A percentile compares a stretch with the other conserved stretches of the same genome.
Conservation (phyloP, 306 rosid genomes). For the Rosa chinensis region DNA sequence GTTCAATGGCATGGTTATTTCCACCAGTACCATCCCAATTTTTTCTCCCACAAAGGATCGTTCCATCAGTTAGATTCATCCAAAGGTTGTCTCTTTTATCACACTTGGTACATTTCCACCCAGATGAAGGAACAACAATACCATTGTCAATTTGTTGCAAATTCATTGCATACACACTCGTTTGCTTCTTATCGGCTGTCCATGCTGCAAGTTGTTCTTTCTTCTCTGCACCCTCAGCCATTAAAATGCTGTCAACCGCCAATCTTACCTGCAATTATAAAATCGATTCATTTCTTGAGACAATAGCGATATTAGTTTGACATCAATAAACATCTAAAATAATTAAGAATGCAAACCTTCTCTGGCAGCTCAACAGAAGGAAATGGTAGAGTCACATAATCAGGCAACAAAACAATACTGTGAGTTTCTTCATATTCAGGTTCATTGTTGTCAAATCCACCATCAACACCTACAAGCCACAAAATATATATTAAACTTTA, state of each 20-base stretch:
- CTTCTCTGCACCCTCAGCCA: conserved; percentile 81
- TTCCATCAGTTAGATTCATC: conserved; percentile 91
- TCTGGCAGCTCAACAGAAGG: conserved; percentile 97
- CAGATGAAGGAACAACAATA: conserved; percentile 74
- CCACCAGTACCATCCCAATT: conserved; percentile 98
- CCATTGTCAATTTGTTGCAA: conserved; percentile 83
- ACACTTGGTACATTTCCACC: conserved; percentile 92
- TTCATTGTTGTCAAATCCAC: conserved; percentile 89
- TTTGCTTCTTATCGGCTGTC: conserved; percentile 75
- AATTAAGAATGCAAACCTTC: conserved; percentile 51
- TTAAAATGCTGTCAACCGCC: conserved; percentile 81
- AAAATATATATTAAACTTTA: conserved; percentile 7
- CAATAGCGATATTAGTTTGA: not conserved
- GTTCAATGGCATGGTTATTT: conserved; percentile 86
- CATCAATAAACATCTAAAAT: not conserved
- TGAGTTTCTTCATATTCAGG: conserved; percentile 68
- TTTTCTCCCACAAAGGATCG: conserved; percentile 86
- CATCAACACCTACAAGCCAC: conserved; percentile 69
- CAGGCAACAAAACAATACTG: conserved; percentile 69
- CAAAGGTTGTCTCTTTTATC: conserved; percentile 90
- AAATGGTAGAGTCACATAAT: conserved; percentile 76
- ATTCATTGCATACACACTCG: conserved; percentile 62
- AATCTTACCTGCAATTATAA: conserved; percentile 68
- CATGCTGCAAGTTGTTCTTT: conserved; percentile 93
- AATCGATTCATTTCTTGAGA: conserved; percentile 11